These are phyloP conservation scores for Lipomyces chichibuensis DNA, from an alignment of 805 yeast species.

Conservation along the genomic window DNA sequence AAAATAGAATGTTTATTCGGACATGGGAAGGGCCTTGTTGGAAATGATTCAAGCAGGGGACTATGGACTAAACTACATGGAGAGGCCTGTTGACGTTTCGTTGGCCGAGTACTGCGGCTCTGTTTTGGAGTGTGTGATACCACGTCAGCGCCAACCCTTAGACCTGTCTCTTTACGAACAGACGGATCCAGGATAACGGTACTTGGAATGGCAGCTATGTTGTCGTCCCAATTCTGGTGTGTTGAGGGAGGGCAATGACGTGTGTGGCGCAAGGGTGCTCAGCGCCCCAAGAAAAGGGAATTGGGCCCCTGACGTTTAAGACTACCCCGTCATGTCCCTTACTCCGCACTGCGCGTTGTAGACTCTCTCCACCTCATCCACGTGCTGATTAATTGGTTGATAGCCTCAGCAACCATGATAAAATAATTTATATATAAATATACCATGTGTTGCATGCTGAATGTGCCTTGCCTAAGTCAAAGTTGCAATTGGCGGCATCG, in stretches of 20 bases:
- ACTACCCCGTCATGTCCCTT: too few relatives aligned
- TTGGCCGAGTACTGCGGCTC: background rate
- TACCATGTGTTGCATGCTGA: too few relatives aligned
- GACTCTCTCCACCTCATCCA: background rate
- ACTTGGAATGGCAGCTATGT: background rate
- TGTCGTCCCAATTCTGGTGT: background rate
- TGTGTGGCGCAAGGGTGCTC: background rate
- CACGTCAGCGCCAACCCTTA: background rate
- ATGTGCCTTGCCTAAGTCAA: background rate
- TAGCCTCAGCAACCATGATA: background rate
- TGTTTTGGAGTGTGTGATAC: conserved; percentile 2
- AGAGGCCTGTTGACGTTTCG: conserved; percentile 1
- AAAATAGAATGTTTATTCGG: background rate
- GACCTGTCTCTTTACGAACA: background rate
- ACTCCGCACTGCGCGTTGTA: background rate
- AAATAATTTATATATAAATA: too few relatives aligned
- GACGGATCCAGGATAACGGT: background rate
- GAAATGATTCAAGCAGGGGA: background rate
- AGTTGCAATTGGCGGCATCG: background rate
- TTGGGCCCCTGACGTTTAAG: background rate
- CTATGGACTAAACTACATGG: background rate
- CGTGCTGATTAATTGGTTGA: background rate
- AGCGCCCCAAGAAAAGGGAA: background rate
- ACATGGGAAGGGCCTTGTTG: conserved; percentile 3
- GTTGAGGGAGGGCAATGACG: background rate